Percentiles rank a stretch among this genome's conserved stretches.
These are phyloP conservation scores for Wickerhamiella australiensis DNA, from an alignment of 805 yeast species.

Conservation along the genomic window DNA sequence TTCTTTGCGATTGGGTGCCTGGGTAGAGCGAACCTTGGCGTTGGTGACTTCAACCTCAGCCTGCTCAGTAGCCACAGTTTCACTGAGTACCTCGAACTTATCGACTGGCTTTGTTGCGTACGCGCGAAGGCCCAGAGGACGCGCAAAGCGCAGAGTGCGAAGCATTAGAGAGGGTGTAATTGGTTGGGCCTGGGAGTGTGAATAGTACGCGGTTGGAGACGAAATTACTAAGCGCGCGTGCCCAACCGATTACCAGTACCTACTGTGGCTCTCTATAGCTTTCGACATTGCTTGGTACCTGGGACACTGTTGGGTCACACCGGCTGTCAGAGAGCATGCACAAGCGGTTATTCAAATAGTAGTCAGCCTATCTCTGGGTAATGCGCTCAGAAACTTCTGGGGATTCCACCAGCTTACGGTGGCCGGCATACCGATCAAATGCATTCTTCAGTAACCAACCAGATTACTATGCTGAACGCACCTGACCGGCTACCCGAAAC, in stretches of 20 bases:
- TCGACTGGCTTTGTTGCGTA: neutral
- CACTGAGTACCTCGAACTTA: slow-evolving; percentile 3
- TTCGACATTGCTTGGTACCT: too few species aligned
- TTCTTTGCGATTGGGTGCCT: slow-evolving; percentile 62
- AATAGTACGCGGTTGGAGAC: neutral
- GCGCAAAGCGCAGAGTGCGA: slow-evolving; percentile 2
- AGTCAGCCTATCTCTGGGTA: too few species aligned
- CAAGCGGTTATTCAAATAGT: too few species aligned
- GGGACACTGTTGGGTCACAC: too few species aligned
- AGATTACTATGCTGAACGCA: too few species aligned
- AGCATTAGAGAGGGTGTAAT: slow-evolving; percentile 5
- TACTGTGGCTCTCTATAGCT: too few species aligned
- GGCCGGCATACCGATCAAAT: too few species aligned
- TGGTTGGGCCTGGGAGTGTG: neutral
- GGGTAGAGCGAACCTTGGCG: slow-evolving; percentile 29
- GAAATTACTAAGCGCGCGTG: too few species aligned
- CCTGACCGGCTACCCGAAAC: neutral
- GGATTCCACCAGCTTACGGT: too few species aligned
- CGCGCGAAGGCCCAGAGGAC: neutral
- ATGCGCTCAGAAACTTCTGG: too few species aligned
- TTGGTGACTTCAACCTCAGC: slow-evolving; percentile 20
- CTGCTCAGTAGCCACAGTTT: slow-evolving; percentile 2
- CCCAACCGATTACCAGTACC: neutral
- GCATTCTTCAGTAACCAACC: too few species aligned
- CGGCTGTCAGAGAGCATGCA: too few species aligned